Base-by-base conservation (phyloP, 768 basidiomycete species). In the Boletus vermiculosoides region DNA sequence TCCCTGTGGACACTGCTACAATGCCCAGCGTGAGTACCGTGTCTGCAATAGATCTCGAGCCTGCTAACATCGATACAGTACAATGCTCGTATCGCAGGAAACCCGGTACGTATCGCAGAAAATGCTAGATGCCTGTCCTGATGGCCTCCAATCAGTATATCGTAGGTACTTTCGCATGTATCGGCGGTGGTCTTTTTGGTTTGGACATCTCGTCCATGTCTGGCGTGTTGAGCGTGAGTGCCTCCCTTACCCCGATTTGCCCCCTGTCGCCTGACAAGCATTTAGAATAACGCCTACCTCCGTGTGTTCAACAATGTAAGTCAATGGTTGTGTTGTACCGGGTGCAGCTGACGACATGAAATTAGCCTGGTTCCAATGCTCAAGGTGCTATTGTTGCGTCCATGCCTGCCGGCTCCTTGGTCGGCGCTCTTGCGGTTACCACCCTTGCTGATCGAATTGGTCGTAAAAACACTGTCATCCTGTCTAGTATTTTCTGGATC, bases 141-240 rank as follows among this genome's bases (percentile, higher is more conserved):
- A 69, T 42, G 16, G 23, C n/a, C 8, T 41, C 45, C n/a, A 22
- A 30, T n/a, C 59, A 89, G 87, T 89, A 89, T 69, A 71, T 89
- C 55, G 88, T 90, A 54, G 88, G 88, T 31, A 83, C 86, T 18
- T 90, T 90, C 72, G 88, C 88, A 71, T 90, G 88, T 69, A 89
- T 90, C 59, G 88, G 88, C 37, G 87, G 88, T 62, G 86, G 86
- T 48, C 80, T 90, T 37, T 90, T 90, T 66, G 88, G 88, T 69
- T 69, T 90, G 75, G 88, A 90, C 77, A 88, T 90, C 66, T 87
- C 87, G 64, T 90, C 87, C 66, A 90, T 90, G 88, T 87, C 88
- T 50, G 87, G 85, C 9, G 86, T 90, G 50, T 72, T 90, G 61
- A 86, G 69, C 53, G 83, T 84, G 62, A 57, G 75, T 67, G 30